Evolutionary conservation across 1,139 yeast species (phyloP), one percentile per base, ranked within the genome.

Genomic region (Blastobotrys buckinghamii): DNA sequence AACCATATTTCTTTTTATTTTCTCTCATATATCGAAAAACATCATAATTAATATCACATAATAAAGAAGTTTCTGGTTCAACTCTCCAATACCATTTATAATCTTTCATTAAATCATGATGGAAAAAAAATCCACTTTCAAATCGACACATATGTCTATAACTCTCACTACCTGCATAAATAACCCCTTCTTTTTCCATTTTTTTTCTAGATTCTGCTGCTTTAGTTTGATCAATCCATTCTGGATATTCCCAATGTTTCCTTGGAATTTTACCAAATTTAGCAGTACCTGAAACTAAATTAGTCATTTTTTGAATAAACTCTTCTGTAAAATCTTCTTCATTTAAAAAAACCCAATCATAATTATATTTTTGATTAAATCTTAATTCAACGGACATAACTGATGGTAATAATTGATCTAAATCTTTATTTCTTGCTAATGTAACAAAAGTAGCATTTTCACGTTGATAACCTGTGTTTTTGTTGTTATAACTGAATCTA

Each of bases 321-420:
- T 81, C 82, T 12, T 75, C 74, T 24, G 74, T 64, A 61, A 82
- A 82, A 19, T 71, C 75, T 54, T 75, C 83, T 55, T 84, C 83
- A 65, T 84, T 84, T 52, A 84, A 70, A 61, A 85, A 85, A 12
- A 84, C 84, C 94, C 94, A 85, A 63, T 84, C 92, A 63, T 85
- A 85, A 59, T 81, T 73, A 68, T 67, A 84, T 51, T 77, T 73
- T 38, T 70, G 63, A 69, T 85, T 85, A 71, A 84, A 85, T 42
- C 89, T 71, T 62, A 82, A 87, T 66, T 85, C 92, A 48, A 83
- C 74, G 15, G 76, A 69, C 47, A 74, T 72, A 41, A 86, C 77
- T 2, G 90, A 75, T 42, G 70, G 71, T 15, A 82, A 59, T 52
- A 85, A 69, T n/a, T 74, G 74, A 54, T 72, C 72, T 19, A 85